Conservation (phyloP, 2,329 filamentous ascomycete species). For the Hypoxylon sp. region DNA sequence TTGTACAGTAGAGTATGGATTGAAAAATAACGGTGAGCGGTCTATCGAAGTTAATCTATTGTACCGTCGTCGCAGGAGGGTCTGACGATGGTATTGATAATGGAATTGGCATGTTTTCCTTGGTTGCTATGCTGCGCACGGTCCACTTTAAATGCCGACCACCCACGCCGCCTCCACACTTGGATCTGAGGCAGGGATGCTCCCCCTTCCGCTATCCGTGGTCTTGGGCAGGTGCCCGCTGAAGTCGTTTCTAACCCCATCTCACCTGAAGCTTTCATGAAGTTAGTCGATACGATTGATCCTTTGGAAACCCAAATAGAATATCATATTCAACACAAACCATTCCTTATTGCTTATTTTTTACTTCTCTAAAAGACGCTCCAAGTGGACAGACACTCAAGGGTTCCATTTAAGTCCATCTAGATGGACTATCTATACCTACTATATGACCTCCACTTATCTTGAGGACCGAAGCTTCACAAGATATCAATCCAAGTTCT, state of each 20-base stretch:
- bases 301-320: not conserved
- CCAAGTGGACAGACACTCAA: not conserved
- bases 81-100: conserved; percentile 35
- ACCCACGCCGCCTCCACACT: conserved; percentile 26
- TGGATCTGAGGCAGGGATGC: conserved; percentile 34
- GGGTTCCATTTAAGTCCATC: not conserved
- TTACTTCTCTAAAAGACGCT: not conserved
- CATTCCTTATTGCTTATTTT: not conserved
- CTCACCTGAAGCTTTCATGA: not conserved
- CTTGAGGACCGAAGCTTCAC: not conserved
- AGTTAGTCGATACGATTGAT: not conserved
- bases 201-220: conserved; percentile 17
- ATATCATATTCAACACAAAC: not conserved
- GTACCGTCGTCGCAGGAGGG: conserved; percentile 16
- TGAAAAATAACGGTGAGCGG: conserved; percentile 3
- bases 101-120: conserved; percentile 45
- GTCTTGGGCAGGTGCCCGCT: conserved; percentile 6
- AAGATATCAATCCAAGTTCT: not conserved
- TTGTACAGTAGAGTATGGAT: conserved; percentile 13
- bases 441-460: not conserved
- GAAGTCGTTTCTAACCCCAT: not conserved
- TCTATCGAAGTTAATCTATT: conserved; percentile 15
- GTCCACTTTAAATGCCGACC: conserved; percentile 24
- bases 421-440: not conserved
- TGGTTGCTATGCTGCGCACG: conserved; percentile 48